A percentile compares a stretch with the other conserved stretches of the same genome.
Conservation (phyloP, 2,329 filamentous ascomycete species). For the Biscogniauxia mediterranea region DNA sequence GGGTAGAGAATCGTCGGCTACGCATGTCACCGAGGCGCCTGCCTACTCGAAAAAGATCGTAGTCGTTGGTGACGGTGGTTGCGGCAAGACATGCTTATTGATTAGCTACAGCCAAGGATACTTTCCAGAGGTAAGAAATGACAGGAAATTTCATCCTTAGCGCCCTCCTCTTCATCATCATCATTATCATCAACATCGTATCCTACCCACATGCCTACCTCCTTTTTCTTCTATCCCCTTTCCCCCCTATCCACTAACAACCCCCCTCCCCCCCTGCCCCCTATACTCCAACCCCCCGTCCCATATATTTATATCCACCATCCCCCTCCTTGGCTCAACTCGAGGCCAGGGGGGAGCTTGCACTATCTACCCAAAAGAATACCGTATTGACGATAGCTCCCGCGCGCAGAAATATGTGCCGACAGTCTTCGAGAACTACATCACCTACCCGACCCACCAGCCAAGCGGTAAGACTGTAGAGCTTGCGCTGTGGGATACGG, state of each 20-base stretch:
- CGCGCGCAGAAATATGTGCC: slow-evolving; percentile 90
- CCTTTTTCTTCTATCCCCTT: slow-evolving; percentile 2
- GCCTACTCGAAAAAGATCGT: slow-evolving; percentile 99
- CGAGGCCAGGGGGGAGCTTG: too few species aligned
- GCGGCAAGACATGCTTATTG: slow-evolving; percentile 96
- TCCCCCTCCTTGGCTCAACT: too few species aligned
- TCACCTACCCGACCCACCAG: slow-evolving; percentile 89
- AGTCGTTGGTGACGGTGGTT: slow-evolving; percentile 95
- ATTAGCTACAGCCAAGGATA: slow-evolving; percentile 99
- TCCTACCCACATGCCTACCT: not conserved
- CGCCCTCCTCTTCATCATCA: not conserved
- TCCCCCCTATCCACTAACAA: too few species aligned
- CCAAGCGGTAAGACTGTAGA: slow-evolving; percentile 91
- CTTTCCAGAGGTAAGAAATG: slow-evolving; percentile 82
- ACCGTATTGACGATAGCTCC: not conserved
- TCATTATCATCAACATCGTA: not conserved
- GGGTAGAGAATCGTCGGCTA: slow-evolving; percentile 74
- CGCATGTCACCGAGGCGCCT: slow-evolving; percentile 84
- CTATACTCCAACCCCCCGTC: not conserved
- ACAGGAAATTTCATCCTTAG: not conserved
- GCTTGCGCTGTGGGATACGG: slow-evolving; percentile 96
- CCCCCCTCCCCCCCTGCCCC: slow-evolving; percentile 2
- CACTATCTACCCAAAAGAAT: not conserved
- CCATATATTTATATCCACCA: too few species aligned
- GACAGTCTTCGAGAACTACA: slow-evolving; percentile 99